Conservation (phyloP, 2,329 filamentous ascomycete species). For the Phoma sp. region DNA sequence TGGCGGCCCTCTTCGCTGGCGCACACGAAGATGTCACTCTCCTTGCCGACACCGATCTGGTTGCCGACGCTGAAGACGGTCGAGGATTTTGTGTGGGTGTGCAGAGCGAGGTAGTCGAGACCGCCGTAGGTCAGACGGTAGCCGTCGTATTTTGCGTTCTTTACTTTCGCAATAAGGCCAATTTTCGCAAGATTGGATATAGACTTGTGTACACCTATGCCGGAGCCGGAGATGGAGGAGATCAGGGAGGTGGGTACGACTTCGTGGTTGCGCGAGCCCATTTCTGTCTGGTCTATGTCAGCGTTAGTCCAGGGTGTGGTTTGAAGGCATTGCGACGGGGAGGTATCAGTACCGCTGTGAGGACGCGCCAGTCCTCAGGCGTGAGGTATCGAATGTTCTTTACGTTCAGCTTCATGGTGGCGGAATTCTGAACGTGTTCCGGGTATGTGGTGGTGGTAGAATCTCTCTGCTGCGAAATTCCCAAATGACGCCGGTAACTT, state of each 20-base stretch:
- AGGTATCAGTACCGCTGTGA: conserved; percentile 74
- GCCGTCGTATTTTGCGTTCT: conserved; percentile 96
- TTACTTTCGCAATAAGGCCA: conserved; percentile 87
- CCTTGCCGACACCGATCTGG: conserved; percentile 95
- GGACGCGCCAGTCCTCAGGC: conserved; percentile 91
- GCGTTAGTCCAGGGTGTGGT: conserved; percentile 46
- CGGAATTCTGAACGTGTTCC: conserved; percentile 9
- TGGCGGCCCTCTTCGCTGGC: conserved; percentile 80
- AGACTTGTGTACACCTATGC: conserved; percentile 79
- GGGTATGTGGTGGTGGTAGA: conserved; percentile 13
- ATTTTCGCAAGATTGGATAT: conserved; percentile 93
- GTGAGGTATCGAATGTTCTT: conserved; percentile 92
- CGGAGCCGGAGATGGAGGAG: conserved; percentile 75
- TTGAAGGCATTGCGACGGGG: conserved; percentile 12
- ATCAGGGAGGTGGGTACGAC: conserved; percentile 92
- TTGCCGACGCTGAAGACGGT: conserved; percentile 91
- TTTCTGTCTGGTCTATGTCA: conserved; percentile 74
- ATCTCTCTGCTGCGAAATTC: background rate
- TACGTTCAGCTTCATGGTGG: conserved; percentile 89
- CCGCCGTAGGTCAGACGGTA: conserved; percentile 97
- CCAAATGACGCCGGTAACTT: background rate
- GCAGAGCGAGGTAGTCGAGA: conserved; percentile 94
- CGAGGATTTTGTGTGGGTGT: conserved; percentile 82
- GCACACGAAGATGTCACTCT: conserved; percentile 95
- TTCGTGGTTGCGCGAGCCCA: conserved; percentile 95